Conservation (phyloP, 495 filamentous ascomycete genomes). For the Aspergillus leporis region DNA sequence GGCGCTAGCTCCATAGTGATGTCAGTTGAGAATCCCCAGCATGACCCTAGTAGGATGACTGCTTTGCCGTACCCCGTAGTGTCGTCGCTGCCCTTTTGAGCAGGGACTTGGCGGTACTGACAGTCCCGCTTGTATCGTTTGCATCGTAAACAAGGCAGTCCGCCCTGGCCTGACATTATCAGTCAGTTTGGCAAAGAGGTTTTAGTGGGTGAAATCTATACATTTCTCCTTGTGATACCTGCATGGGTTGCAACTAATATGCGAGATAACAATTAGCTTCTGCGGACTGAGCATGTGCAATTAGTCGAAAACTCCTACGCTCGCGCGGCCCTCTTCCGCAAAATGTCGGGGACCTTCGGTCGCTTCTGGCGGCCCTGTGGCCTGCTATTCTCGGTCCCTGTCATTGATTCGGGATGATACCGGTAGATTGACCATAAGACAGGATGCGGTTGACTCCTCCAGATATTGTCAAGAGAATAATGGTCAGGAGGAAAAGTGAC, state of each 20-base stretch:
- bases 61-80: not conserved
- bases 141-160: conserved; percentile 19
- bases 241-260: conserved; percentile 17
- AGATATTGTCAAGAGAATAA: not conserved
- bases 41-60: not conserved
- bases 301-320: conserved; percentile 5
- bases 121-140: conserved; percentile 19
- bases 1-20: not conserved
- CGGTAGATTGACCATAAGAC: not conserved
- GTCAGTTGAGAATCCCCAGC: not conserved
- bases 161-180: conserved; percentile 14
- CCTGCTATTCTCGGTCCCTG: not conserved
- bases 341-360: conserved; percentile 8
- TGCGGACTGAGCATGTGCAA: not conserved
- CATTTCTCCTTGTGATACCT: conserved; percentile 22
- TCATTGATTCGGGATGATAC: not conserved
- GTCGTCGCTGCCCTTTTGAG: not conserved
- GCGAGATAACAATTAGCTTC: not conserved
- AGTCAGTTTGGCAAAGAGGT: not conserved
- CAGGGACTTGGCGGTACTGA: conserved; percentile 9
- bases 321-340: conserved; percentile 12
- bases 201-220: not conserved
- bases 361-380: conserved; percentile 1
- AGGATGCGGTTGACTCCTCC: not conserved
- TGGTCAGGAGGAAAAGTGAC: not conserved